Conservation (phyloP, 2,329 filamentous ascomycete species). For the Venturia aucupariae region DNA sequence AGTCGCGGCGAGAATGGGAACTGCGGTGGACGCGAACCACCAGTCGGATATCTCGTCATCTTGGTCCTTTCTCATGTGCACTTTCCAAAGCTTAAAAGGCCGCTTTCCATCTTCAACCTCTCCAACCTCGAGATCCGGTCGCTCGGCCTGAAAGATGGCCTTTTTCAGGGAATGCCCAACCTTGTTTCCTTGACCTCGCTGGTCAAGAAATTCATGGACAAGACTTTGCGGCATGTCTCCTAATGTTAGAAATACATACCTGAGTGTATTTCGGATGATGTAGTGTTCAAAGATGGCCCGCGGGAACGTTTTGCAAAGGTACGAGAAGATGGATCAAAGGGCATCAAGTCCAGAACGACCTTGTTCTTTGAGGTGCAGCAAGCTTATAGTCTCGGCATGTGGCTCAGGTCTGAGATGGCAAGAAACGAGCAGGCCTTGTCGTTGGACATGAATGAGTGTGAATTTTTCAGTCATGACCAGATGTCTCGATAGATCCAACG, state of each 20-base stretch:
- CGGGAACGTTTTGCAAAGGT: background rate
- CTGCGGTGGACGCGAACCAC: conserved; percentile 13
- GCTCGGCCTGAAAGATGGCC: conserved; percentile 17
- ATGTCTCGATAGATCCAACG: background rate
- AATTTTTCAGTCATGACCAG: background rate
- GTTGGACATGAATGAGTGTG: background rate
- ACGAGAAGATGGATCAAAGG: background rate
- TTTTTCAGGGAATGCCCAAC: conserved; percentile 17
- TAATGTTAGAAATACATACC: background rate
- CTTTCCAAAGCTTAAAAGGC: conserved; percentile 18
- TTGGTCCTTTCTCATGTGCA: conserved; percentile 16
- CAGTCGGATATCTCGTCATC: conserved; percentile 16
- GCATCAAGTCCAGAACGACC: background rate
- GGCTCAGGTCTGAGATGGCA: background rate
- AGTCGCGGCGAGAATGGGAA: conserved; percentile 12
- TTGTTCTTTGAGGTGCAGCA: background rate
- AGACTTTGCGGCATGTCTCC: conserved; percentile 10
- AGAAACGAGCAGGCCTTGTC: background rate
- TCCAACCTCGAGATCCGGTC: conserved; percentile 14
- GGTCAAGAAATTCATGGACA: conserved; percentile 16
- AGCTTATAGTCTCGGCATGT: background rate
- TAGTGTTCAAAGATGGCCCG: background rate
- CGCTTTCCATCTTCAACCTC: conserved; percentile 10
- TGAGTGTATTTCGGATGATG: background rate
- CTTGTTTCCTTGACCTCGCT: conserved; percentile 13